Percentiles rank a stretch among this genome's conserved stretches.
Evolutionary conservation across 306 rosid genomes (phyloP).

Genomic region (Medicago lupulina): DNA sequence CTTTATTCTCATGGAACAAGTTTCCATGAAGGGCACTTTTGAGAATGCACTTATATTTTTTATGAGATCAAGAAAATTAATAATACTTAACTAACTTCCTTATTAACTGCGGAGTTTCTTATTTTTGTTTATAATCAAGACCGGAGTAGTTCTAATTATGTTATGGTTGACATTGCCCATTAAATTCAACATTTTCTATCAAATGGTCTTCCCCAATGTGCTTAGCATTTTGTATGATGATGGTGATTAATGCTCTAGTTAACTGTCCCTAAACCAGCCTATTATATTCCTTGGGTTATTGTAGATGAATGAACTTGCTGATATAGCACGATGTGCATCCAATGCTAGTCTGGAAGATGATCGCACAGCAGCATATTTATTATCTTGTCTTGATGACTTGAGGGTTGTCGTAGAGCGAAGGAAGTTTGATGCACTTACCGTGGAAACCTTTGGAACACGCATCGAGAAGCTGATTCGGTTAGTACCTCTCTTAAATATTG

Average conservation of each 20-base stretch:
- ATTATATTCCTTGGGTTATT: constrained; percentile 37
- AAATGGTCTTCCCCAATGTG: constrained; percentile 5
- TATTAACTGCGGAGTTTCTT: too few relatives aligned
- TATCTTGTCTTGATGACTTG: constrained; percentile 90
- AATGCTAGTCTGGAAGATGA: constrained; percentile 87
- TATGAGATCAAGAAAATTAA: too few relatives aligned
- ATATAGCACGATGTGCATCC: constrained; percentile 91
- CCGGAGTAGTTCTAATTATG: neutral
- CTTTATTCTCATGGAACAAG: neutral
- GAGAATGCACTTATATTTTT: too few relatives aligned
- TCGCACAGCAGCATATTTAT: constrained; percentile 64
- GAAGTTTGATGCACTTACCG: constrained; percentile 86
- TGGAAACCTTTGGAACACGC: constrained; percentile 93
- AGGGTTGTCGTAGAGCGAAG: constrained; percentile 80
- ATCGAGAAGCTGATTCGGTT: constrained; percentile 92
- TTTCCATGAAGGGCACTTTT: too few relatives aligned
- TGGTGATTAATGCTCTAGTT: constrained; percentile 11
- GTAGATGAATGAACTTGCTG: constrained; percentile 96
- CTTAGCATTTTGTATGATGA: constrained; percentile 29
- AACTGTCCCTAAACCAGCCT: constrained; percentile 13
- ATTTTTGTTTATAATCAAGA: too few relatives aligned
- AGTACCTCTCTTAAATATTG: constrained; percentile 46
- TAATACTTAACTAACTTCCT: too few relatives aligned
- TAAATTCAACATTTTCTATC: constrained; percentile 22
- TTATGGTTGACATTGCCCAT: constrained; percentile 24